phyloP scores from a whole-genome alignment of 495 filamentous ascomycete species.

The Daldinia grandis region DNA sequence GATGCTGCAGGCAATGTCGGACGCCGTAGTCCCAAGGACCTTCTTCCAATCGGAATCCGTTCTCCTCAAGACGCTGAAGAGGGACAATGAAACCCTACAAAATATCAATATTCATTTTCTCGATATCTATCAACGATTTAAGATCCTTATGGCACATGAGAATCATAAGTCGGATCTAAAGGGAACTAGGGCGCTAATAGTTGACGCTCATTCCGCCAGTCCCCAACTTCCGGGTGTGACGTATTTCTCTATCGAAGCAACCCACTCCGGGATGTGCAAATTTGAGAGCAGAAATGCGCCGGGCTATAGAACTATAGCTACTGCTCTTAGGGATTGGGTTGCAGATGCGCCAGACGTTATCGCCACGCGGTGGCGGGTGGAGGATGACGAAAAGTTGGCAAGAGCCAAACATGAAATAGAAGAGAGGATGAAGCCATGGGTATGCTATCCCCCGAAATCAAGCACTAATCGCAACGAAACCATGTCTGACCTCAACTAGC shows the following conservation, averaged over 20 bases:
- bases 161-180: slow-evolving; percentile 71
- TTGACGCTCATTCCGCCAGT: slow-evolving; percentile 78
- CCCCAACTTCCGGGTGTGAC: slow-evolving; percentile 78
- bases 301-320: slow-evolving; percentile 77
- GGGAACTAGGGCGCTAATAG: slow-evolving; percentile 67
- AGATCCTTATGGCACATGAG: slow-evolving; percentile 74
- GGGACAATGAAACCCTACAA: slow-evolving; percentile 81
- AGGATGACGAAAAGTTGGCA: slow-evolving; percentile 62
- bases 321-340: slow-evolving; percentile 75
- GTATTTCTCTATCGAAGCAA: slow-evolving; percentile 80
- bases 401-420: slow-evolving; percentile 53
- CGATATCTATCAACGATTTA: slow-evolving; percentile 75
- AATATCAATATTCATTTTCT: slow-evolving; percentile 81
- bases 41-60: slow-evolving; percentile 75
- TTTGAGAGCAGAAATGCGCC: slow-evolving; percentile 77
- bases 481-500: slow-evolving; percentile 30
- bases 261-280: slow-evolving; percentile 90
- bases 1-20: slow-evolving; percentile 76
- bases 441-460: slow-evolving; percentile 34
- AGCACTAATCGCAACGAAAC: neutral
- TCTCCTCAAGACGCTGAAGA: slow-evolving; percentile 75
- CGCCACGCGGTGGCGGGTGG: slow-evolving; percentile 68
- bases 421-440: slow-evolving; percentile 54
- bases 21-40: slow-evolving; percentile 72
- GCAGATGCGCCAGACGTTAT: slow-evolving; percentile 66